Conservation (phyloP, 2,329 filamentous ascomycete genomes). For the Corinectria fuckeliana region DNA sequence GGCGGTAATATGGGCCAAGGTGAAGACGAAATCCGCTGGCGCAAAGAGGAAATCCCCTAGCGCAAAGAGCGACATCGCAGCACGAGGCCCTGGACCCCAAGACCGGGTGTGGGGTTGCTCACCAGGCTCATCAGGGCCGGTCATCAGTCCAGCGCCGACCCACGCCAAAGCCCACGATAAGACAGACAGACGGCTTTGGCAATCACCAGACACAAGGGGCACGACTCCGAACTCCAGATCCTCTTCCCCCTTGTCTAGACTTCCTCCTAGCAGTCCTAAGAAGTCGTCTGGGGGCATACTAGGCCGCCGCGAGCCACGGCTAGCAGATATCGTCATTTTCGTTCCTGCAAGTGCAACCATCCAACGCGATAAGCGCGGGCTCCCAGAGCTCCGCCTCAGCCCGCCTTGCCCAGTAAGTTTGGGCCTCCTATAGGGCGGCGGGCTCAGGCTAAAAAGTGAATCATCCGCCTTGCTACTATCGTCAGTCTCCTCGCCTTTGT, state of each 20-base stretch:
- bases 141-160: conserved; percentile 20
- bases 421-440: conserved; percentile 19
- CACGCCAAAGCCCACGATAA: conserved; percentile 30
- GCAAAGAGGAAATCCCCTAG: conserved; percentile 2
- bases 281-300: conserved; percentile 18
- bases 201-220: conserved; percentile 24
- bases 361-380: conserved; percentile 39
- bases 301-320: conserved; percentile 21
- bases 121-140: conserved; percentile 13
- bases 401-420: conserved; percentile 1
- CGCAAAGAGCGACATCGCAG: conserved; percentile 21
- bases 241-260: conserved; percentile 13
- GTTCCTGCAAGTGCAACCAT: conserved; percentile 29
- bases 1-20: conserved; percentile 8
- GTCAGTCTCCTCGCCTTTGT: conserved; percentile 10
- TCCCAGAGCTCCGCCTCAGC: conserved; percentile 33
- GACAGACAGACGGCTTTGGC: conserved; percentile 25
- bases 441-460: conserved; percentile 13
- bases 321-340: conserved; percentile 25
- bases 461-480: conserved; percentile 30
- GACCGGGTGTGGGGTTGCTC: conserved; percentile 30
- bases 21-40: not conserved
- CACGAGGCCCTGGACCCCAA: conserved; percentile 22
- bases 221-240: conserved; percentile 19
- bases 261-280: not conserved